Base-by-base conservation (phyloP, 345 rosid genomes). In the Camelina neglecta region DNA sequence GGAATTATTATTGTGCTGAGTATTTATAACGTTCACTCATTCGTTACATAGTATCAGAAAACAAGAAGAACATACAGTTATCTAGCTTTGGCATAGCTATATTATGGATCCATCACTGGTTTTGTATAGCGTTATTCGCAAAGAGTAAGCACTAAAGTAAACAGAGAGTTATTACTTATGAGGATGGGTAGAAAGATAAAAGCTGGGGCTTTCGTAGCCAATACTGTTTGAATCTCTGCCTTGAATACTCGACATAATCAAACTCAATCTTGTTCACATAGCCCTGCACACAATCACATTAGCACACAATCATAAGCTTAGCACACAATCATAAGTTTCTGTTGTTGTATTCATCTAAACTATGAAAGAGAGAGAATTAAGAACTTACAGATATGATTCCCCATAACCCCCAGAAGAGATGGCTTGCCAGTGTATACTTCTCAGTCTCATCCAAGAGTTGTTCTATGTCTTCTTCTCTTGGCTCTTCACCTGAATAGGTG, bases 371-470 rank as follows among this genome's bases (percentile, higher is more conserved):
- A 65, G 63, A 21, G 16, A 7, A 29, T 10, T 10, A 12, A 77
- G 23, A 77, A 18, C 81, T 65, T 72, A 83, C 86, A 61, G 84
- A 83, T 4, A 83, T 83, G 60, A 86, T 72, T 66, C 88, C 88
- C 88, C 98, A 93, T 75, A 90, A 57, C 15, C 89, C 90, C 98
- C 98, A 93, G 35, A 85, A 84, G 41, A 93, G 72, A 85, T 93
- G 94, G 82, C 85, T 90, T 16, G 93, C 91, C 16, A 93, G 87
- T 56, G 87, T 85, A 73, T 84, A 90, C 74, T 81, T 87, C 83
- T 90, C 98, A 31, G 53, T 85, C 60, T 81, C 86, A 31, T 74
- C 67, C 42, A 83, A 65, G 1, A 88, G 83, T 49, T 83, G 81
- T 51, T 75, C 75, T 18, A 86, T 85, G 75, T 89, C 84, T 53